These are phyloP conservation scores for Chlorella vulgaris DNA, from an alignment of 139 green algal species.

Conservation along the genomic window DNA sequence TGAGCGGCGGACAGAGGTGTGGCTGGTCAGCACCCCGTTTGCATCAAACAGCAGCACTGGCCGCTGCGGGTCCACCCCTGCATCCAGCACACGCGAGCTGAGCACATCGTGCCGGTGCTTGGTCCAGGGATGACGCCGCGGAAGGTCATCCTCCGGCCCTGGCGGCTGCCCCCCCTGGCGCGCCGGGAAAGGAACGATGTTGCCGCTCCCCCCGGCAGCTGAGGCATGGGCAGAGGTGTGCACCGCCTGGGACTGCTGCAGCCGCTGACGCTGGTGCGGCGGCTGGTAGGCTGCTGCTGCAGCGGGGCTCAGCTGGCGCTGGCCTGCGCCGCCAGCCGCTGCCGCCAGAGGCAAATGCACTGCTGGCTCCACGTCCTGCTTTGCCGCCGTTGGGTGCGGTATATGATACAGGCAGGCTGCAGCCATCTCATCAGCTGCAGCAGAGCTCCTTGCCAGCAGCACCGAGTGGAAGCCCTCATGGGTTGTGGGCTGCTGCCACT, in stretches of 20 bases:
- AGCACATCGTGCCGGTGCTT: background rate
- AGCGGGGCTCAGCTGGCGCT: background rate
- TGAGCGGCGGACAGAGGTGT: conserved; percentile 36
- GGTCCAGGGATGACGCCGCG: conserved; percentile 5
- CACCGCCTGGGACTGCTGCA: background rate
- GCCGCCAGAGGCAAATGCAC: background rate
- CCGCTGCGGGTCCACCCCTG: background rate
- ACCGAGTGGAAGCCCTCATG: conserved; percentile 1
- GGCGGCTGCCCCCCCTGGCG: background rate
- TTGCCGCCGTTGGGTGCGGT: background rate
- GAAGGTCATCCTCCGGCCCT: background rate
- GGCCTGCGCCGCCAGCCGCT: background rate
- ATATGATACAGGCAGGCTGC: background rate
- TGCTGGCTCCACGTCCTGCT: too few relatives aligned
- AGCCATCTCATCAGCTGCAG: background rate
- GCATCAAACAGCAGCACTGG: conserved; percentile 23
- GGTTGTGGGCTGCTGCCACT: background rate
- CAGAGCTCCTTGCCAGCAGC: background rate
- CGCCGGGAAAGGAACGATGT: conserved; percentile 13
- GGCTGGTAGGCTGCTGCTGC: background rate
- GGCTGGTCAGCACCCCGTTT: conserved; percentile 30
- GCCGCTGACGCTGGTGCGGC: background rate
- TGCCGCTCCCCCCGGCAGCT: background rate
- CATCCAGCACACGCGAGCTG: conserved; percentile 3
- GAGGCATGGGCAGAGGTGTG: background rate